phyloP scores from a whole-genome alignment of 2,329 filamentous ascomycete species.

The Ophiostoma tasmaniense region DNA sequence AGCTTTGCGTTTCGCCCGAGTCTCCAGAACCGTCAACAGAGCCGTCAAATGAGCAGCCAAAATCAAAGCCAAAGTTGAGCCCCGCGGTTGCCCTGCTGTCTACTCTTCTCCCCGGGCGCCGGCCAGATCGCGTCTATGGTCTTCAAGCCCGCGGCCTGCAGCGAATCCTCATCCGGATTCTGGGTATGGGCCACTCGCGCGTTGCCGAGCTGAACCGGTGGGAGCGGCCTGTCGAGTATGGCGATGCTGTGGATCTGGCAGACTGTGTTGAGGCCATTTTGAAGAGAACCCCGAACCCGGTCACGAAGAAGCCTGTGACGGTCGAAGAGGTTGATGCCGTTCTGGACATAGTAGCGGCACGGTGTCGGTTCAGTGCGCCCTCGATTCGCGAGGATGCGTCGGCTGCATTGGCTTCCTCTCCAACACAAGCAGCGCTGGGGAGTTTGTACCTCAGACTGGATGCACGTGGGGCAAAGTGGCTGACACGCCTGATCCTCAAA shows the following conservation, averaged over 20 bases:
- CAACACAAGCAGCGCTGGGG: constrained; percentile 36
- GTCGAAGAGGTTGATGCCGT: constrained; percentile 64
- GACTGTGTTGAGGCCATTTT: constrained; percentile 61
- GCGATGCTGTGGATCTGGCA: constrained; percentile 65
- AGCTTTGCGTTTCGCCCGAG: constrained; percentile 24
- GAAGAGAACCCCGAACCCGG: constrained; percentile 37
- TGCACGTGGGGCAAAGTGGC: constrained; percentile 74
- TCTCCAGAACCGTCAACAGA: neutral
- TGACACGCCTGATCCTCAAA: constrained; percentile 72
- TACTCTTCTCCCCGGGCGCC: constrained; percentile 64
- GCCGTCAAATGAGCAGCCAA: neutral
- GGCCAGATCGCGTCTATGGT: constrained; percentile 70
- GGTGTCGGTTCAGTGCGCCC: constrained; percentile 61
- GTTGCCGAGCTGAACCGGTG: constrained; percentile 55
- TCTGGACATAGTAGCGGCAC: constrained; percentile 58
- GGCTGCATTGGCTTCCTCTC: neutral
- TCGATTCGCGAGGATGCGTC: constrained; percentile 37
- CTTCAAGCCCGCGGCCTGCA: constrained; percentile 55
- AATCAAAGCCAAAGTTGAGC: constrained; percentile 28
- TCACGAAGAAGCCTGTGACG: constrained; percentile 37
- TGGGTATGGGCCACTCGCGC: constrained; percentile 57
- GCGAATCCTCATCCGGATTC: constrained; percentile 56
- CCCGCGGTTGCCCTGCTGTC: constrained; percentile 60
- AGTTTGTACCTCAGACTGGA: constrained; percentile 51
- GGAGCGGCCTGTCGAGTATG: constrained; percentile 44